Evolutionary conservation across 1,139 yeast genomes (phyloP).

Genomic region (Zygosaccharomyces sapae): DNA sequence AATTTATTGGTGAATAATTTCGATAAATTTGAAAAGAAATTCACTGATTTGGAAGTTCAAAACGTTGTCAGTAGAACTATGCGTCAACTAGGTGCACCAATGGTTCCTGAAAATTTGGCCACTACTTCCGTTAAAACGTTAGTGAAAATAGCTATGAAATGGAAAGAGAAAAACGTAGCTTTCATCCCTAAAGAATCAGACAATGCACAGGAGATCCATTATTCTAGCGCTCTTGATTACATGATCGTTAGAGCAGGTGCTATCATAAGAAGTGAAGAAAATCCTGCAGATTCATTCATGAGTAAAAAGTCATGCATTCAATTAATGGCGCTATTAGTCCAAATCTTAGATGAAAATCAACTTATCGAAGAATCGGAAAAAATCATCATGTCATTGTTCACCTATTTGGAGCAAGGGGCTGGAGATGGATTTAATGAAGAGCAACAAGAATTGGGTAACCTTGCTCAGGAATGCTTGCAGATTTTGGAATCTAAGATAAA

Average conservation of each 20-base stretch:
- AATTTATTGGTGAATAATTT: conserved; percentile 48
- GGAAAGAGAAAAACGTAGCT: conserved; percentile 50
- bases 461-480: conserved; percentile 66
- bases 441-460: conserved; percentile 49
- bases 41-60: conserved; percentile 47
- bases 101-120: conserved; percentile 61
- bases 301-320: conserved; percentile 68
- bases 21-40: conserved; percentile 35
- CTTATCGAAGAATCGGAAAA: conserved; percentile 43
- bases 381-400: conserved; percentile 58
- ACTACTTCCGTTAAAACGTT: conserved; percentile 64
- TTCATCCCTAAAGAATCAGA: conserved; percentile 35
- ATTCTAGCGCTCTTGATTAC: conserved; percentile 54
- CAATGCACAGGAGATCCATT: conserved; percentile 26
- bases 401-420: conserved; percentile 46
- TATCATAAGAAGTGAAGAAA: conserved; percentile 62
- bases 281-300: conserved; percentile 46
- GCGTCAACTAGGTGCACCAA: conserved; percentile 79
- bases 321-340: conserved; percentile 53
- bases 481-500: conserved; percentile 70
- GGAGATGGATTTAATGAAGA: conserved; percentile 38
- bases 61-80: conserved; percentile 62
- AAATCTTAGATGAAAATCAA: conserved; percentile 44
- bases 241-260: conserved; percentile 57
- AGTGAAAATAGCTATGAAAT: conserved; percentile 54